Evolutionary conservation across 768 basidiomycete species (phyloP).

Genomic region (Pulveroboletus sp.): DNA sequence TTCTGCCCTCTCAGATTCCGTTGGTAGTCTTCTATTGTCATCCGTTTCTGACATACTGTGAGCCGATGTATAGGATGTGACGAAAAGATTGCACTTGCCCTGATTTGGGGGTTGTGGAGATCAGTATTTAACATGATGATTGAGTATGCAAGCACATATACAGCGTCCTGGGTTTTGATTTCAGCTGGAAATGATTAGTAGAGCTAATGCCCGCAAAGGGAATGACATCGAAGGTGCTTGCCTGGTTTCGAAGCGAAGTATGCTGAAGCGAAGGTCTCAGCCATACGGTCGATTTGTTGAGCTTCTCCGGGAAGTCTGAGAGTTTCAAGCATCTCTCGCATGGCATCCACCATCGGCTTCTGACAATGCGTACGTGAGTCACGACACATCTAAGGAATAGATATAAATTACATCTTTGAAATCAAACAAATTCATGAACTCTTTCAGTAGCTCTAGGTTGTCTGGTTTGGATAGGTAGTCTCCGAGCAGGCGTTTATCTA

Average conservation of each 20-base stretch:
- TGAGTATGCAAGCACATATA: constrained; percentile 91
- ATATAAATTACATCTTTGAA: constrained; percentile 72
- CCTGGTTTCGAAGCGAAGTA: constrained; percentile 88
- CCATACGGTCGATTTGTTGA: constrained; percentile 91
- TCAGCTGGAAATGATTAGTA: constrained; percentile 51
- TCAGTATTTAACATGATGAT: constrained; percentile 99
- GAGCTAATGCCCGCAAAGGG: not conserved
- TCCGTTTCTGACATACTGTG: constrained; percentile 68
- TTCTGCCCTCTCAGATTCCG: constrained; percentile 93
- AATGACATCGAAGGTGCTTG: constrained; percentile 23
- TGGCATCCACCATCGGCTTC: constrained; percentile 95
- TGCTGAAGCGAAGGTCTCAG: constrained; percentile 89
- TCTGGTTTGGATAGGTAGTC: constrained; percentile 92
- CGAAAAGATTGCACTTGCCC: constrained; percentile 47
- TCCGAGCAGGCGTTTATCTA: constrained; percentile 92
- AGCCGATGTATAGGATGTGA: constrained; percentile 1
- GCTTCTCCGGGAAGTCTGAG: constrained; percentile 95
- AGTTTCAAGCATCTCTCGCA: constrained; percentile 90
- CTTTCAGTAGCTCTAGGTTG: constrained; percentile 78
- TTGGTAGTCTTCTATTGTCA: constrained; percentile 94
- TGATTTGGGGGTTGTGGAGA: constrained; percentile 89
- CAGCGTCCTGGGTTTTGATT: constrained; percentile 88
- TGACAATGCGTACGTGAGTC: constrained; percentile 30
- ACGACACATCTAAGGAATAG: not conserved
- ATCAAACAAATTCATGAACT: constrained; percentile 86